Base-by-base conservation (phyloP, 2,329 filamentous ascomycete genomes). In the Phaeosphaeriaceae sp. region DNA sequence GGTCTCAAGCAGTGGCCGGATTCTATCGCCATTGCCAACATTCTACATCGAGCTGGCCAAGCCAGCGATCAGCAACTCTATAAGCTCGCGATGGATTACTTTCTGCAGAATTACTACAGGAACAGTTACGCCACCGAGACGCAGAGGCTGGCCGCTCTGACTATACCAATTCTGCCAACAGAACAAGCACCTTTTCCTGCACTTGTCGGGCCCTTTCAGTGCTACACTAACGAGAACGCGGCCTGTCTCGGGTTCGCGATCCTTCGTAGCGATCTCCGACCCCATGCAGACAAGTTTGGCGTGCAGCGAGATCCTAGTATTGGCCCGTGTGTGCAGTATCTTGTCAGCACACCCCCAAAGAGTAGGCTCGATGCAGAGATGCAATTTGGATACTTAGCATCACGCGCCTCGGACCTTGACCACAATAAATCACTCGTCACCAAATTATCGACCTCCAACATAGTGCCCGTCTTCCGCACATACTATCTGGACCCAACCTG, bases 241-340 rank as follows among this genome's bases (percentile, higher is more conserved):
- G 84, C 89, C 0, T 83, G 96, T 4, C 84, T 99, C 53, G 92
- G 92, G 0, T 98, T 97, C 70, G 84, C 89, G 24, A 90, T 97
- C 19, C 80, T 99, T 32, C 85, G 87, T 60, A 85, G 81, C 49
- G 91, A 95, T 63, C 83, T 98, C n/a, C 89, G 91, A 60, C 80
- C 85, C 11, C 92, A 98, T 80, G 92, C 93, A 17, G 83, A 85
- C 55, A 94, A 95, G 79, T 93, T 99, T 69, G 94, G 93, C 0
- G 93, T 99, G 5, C 85, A 86, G n/a, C 80, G 86, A 54, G 89
- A 99, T 75, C 95, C 96, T 0, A 87, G 89, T 0, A 91, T 98
- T 61, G 82, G 83, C 1, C 87, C 90, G 24, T 97, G 93, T 71
- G 86, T 96, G 13, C 88, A 90, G 43, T 85, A 87, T 24, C 81